Conservation (phyloP, 2,329 filamentous ascomycete genomes). For the Fonsecaea multimorphosa region DNA sequence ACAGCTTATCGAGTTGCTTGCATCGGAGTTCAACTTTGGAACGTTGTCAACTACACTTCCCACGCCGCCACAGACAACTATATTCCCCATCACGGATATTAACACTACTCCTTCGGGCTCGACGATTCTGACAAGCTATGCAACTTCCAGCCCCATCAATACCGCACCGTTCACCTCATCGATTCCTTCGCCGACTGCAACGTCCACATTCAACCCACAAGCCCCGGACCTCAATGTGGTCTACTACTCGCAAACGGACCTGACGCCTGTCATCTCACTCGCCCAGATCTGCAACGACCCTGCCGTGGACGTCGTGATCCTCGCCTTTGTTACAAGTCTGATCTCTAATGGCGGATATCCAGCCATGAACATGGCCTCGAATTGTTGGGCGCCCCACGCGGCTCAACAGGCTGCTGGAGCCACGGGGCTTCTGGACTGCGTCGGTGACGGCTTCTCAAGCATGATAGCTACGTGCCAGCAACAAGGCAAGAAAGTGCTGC, state of each 20-base stretch:
- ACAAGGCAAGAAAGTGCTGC: slow-evolving; percentile 52
- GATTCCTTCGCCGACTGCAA: neutral
- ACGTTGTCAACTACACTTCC: neutral
- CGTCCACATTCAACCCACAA: slow-evolving; percentile 29
- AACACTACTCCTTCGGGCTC: neutral
- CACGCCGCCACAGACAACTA: slow-evolving; percentile 5
- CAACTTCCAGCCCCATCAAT: neutral
- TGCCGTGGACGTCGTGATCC: slow-evolving; percentile 42
- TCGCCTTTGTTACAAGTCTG: slow-evolving; percentile 42
- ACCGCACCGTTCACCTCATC: neutral
- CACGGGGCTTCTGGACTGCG: slow-evolving; percentile 39
- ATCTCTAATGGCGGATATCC: slow-evolving; percentile 37
- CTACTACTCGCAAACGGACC: slow-evolving; percentile 41
- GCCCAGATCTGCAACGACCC: slow-evolving; percentile 40
- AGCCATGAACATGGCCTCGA: slow-evolving; percentile 40
- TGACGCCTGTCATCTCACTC: slow-evolving; percentile 35
- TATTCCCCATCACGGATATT: slow-evolving; percentile 23
- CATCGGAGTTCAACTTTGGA: slow-evolving; percentile 22
- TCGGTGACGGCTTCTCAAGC: slow-evolving; percentile 35
- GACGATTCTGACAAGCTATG: neutral
- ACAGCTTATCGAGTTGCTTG: slow-evolving; percentile 21
- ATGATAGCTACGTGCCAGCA: slow-evolving; percentile 46
- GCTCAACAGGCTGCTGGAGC: slow-evolving; percentile 37
- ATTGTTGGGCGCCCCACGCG: slow-evolving; percentile 37
- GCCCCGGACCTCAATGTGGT: slow-evolving; percentile 36